Evolutionary conservation across 495 filamentous ascomycete species (phyloP).

Genomic region (Penicillium atrosanguineum): DNA sequence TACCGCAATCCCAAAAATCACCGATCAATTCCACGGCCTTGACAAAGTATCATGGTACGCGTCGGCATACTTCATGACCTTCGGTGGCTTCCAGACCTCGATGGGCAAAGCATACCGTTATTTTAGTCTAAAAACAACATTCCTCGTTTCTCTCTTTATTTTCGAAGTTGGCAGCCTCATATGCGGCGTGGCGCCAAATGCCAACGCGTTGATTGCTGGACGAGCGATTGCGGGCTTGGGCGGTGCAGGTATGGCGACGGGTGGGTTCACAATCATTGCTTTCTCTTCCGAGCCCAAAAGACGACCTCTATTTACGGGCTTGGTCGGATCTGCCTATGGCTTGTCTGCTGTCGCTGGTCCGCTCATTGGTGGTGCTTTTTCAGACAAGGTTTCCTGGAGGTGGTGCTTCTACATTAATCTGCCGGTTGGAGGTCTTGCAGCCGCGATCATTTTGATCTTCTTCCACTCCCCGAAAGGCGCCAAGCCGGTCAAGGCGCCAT

Average conservation of each 20-base stretch:
- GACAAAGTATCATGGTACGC: slow-evolving; percentile 54
- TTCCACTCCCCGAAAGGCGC: slow-evolving; percentile 30
- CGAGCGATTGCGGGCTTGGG: slow-evolving; percentile 72
- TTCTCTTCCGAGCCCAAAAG: slow-evolving; percentile 30
- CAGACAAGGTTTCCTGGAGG: slow-evolving; percentile 43
- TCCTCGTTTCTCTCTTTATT: slow-evolving; percentile 58
- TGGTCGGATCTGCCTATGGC: slow-evolving; percentile 39
- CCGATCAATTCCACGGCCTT: slow-evolving; percentile 47
- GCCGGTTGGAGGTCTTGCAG: slow-evolving; percentile 47
- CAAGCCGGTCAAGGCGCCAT: slow-evolving; percentile 16
- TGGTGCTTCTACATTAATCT: slow-evolving; percentile 55
- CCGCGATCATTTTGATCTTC: slow-evolving; percentile 37
- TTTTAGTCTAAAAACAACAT: slow-evolving; percentile 46
- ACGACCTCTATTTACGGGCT: slow-evolving; percentile 34
- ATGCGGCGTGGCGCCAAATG: slow-evolving; percentile 52
- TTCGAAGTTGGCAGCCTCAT: slow-evolving; percentile 69
- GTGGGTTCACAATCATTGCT: slow-evolving; percentile 34
- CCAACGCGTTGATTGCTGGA: slow-evolving; percentile 65
- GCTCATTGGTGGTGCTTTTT: slow-evolving; percentile 49
- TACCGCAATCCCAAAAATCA: slow-evolving; percentile 51
- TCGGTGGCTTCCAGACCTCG: slow-evolving; percentile 50
- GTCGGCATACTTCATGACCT: slow-evolving; percentile 54
- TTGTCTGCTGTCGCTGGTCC: slow-evolving; percentile 45
- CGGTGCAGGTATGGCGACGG: slow-evolving; percentile 38
- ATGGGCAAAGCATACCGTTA: slow-evolving; percentile 55